Percentiles rank a stretch among this genome's conserved stretches.
Conservation (phyloP, 176 grass and related monocot species). For the Zizania latifolia region DNA sequence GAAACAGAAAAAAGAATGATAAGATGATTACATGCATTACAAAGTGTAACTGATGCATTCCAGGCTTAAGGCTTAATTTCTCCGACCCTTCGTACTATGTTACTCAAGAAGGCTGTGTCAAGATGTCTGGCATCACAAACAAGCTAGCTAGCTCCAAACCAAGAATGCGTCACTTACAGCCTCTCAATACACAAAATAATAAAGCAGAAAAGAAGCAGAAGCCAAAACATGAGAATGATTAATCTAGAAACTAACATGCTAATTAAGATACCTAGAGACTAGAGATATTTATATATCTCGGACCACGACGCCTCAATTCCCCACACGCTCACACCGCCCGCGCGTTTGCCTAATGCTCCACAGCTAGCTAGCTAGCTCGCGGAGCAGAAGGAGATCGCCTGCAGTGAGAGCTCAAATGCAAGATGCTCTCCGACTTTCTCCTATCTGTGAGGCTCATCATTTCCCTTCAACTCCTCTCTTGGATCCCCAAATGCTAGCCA, state of each 20-base stretch:
- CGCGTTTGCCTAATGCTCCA: background rate
- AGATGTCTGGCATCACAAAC: conserved; percentile 24
- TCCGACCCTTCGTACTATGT: background rate
- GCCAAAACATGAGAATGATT: background rate
- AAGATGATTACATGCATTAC: conserved; percentile 34
- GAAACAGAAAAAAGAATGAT: background rate
- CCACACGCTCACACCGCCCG: conserved; percentile 35
- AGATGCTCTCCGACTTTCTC: conserved; percentile 1
- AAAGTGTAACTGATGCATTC: conserved; percentile 69
- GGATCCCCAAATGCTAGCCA: conserved; percentile 12
- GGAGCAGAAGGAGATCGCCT: conserved; percentile 21
- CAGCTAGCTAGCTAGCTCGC: background rate
- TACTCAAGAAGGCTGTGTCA: conserved; percentile 18
- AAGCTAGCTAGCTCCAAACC: conserved; percentile 29
- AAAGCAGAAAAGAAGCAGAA: background rate
- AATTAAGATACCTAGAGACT: conserved; percentile 32
- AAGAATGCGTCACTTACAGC: conserved; percentile 73
- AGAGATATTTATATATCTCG: conserved; percentile 55
- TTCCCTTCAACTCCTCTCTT: background rate
- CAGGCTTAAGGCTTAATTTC: conserved; percentile 28
- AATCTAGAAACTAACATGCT: background rate
- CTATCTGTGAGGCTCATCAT: conserved; percentile 11
- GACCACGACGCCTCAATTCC: conserved; percentile 82
- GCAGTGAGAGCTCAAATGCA: conserved; percentile 19
- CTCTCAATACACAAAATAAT: conserved; percentile 16